Evolutionary conservation across 306 rosid genomes (phyloP).

Genomic region (Gastrolobium villosum): DNA sequence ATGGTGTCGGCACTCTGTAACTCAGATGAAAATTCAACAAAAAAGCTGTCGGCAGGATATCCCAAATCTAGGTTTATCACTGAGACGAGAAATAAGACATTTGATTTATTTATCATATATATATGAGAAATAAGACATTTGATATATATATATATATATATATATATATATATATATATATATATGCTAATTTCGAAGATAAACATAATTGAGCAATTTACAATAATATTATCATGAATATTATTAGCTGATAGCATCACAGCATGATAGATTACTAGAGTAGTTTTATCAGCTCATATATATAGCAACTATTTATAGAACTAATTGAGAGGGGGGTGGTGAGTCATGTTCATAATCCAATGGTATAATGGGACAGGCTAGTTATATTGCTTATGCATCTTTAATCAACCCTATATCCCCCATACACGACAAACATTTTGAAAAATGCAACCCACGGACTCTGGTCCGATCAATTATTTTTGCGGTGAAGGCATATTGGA

Average conservation of each 20-base stretch:
- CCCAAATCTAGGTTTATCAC: background rate
- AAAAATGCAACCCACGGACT: too few relatives aligned
- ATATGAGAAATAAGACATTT: too few relatives aligned
- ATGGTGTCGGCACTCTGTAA: constrained; percentile 9
- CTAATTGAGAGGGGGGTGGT: too few relatives aligned
- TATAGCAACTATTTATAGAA: too few relatives aligned
- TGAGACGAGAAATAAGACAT: background rate
- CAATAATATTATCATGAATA: background rate
- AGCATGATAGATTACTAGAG: background rate
- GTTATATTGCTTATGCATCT: too few relatives aligned
- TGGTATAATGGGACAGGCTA: too few relatives aligned
- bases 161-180: background rate
- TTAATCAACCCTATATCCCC: too few relatives aligned
- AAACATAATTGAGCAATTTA: constrained; percentile 17
- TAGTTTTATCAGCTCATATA: background rate
- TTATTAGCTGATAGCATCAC: background rate
- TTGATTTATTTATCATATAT: background rate
- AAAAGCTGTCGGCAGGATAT: constrained; percentile 1
- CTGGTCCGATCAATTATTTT: too few relatives aligned
- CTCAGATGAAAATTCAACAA: background rate
- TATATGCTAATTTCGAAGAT: background rate
- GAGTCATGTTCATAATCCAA: too few relatives aligned
- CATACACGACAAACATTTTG: too few relatives aligned
- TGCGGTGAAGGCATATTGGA: too few relatives aligned
- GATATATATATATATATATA: background rate